Evolutionary conservation across 805 yeast species (phyloP).

Genomic region (Wickerhamomyces mucosus): DNA sequence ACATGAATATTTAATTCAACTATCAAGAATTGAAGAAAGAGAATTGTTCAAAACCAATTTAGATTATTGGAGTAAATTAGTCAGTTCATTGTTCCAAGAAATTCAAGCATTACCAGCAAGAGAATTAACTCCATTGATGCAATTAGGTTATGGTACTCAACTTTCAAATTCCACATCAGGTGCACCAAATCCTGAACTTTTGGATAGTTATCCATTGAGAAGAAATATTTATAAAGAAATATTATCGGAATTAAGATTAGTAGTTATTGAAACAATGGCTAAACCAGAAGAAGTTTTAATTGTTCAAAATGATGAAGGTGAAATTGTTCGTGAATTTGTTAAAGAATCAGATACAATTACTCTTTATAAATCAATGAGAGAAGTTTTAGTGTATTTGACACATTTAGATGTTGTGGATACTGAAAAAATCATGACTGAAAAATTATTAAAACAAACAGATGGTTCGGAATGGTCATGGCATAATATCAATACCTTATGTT

Average conservation of each 20-base stretch:
- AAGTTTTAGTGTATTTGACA: conserved; percentile 87
- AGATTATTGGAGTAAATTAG: conserved; percentile 89
- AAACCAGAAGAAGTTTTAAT: conserved; percentile 96
- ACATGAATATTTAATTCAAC: conserved; percentile 71
- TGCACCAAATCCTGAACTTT: conserved; percentile 74
- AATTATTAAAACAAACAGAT: conserved; percentile 86
- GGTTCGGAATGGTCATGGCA: conserved; percentile 99
- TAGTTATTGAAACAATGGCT: conserved; percentile 96
- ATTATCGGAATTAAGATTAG: conserved; percentile 75
- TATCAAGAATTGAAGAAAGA: conserved; percentile 88
- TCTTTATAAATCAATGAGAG: conserved; percentile 90
- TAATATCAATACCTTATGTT: conserved; percentile 90
- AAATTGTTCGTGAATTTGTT: conserved; percentile 94
- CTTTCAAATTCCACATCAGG: conserved; percentile 42
- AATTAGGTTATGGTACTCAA: conserved; percentile 38
- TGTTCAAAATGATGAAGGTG: conserved; percentile 98
- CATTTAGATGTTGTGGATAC: conserved; percentile 93
- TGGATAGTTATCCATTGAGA: conserved; percentile 75
- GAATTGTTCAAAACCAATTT: conserved; percentile 92
- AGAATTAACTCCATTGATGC: conserved; percentile 70
- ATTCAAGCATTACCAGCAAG: conserved; percentile 69
- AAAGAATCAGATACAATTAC: conserved; percentile 96
- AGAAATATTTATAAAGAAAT: conserved; percentile 75
- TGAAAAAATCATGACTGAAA: conserved; percentile 86
- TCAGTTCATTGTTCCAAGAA: conserved; percentile 74